Base-by-base conservation (phyloP, 306 rosid genomes). In the Cyclanthera cordifolia region DNA sequence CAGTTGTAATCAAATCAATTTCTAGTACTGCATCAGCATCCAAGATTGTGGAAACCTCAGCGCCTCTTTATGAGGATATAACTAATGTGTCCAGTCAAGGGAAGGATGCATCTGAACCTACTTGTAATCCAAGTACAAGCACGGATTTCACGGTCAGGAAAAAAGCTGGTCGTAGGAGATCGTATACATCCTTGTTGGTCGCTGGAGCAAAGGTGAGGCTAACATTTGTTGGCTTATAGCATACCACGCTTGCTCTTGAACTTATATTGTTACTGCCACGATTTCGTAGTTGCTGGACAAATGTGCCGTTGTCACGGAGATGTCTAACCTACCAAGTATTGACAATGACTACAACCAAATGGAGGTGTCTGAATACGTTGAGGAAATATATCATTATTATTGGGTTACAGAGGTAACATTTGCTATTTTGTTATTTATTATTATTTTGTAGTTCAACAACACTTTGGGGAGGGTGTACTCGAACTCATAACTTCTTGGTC, bases 331-430 rank as follows among this genome's bases (percentile, higher is more conserved):
- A 6, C 95, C 95, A 45, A 84, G 67, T 69, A 87, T 92, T 46
- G 97, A 92, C 78, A 74, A 89, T 84, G 76, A 74, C 48, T 25
- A 79, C 76, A 85, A 92, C 75, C 96, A 92, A 77, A 87, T 85
- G 65, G 97, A 92, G 83, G 96, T 92, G 71, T 81, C 92, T 61
- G 96, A 89, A 72, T 89, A 87, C 60, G 75, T 92, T 76, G 90
- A 89, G 73, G 98, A 85, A 34, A 87, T 89, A 71, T 87, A 89
- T 80, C 83, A 60, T 53, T 89, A 89, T 61, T 92, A 92, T 77
- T 92, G 98, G 97, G 68, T 79, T 70, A 80, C 80, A 48, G 96
- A 89, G 96, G 97, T 92, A 27, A 54, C 53, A 43, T 48, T 65
- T 46, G 37, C 45, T 39, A 21, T 45, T n/a, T n/a, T n/a, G n/a